phyloP scores from a whole-genome alignment of 1,139 yeast genomes.

The Pichia sp. region DNA sequence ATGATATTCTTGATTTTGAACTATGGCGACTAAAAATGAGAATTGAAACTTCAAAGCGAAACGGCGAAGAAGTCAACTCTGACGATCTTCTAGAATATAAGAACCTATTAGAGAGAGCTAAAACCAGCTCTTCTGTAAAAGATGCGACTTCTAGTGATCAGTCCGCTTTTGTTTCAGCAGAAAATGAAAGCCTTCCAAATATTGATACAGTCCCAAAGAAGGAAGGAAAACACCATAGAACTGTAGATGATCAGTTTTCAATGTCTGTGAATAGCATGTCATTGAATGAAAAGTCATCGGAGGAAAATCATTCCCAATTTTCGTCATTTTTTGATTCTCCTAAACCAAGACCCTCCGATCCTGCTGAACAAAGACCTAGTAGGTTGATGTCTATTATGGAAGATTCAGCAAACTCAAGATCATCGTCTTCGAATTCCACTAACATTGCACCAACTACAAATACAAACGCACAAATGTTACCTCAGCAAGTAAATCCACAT shows the following conservation, averaged over 20 bases:
- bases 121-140: no score
- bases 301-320: slow-evolving; percentile 16
- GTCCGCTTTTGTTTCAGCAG: background rate
- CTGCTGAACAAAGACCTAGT: slow-evolving; percentile 11
- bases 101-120: no score
- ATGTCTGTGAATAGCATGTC: background rate
- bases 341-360: no score
- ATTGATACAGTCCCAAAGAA: background rate
- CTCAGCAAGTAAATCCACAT: background rate
- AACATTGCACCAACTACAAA: background rate
- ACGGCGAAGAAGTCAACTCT: slow-evolving; percentile 35
- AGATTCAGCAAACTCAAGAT: no score
- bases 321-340: slow-evolving; percentile 17
- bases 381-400: slow-evolving; percentile 17
- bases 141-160: no score
- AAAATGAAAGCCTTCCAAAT: background rate
- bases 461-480: background rate
- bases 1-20: slow-evolving; percentile 64
- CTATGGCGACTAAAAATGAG: slow-evolving; percentile 60
- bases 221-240: background rate
- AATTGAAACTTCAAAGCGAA: slow-evolving; percentile 43
- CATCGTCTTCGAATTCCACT: background rate
- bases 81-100: slow-evolving; percentile 15
- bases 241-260: slow-evolving; percentile 9
- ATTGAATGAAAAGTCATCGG: background rate